These are phyloP conservation scores for Saturnispora besseyi DNA, from an alignment of 805 yeast species.

Conservation along the genomic window DNA sequence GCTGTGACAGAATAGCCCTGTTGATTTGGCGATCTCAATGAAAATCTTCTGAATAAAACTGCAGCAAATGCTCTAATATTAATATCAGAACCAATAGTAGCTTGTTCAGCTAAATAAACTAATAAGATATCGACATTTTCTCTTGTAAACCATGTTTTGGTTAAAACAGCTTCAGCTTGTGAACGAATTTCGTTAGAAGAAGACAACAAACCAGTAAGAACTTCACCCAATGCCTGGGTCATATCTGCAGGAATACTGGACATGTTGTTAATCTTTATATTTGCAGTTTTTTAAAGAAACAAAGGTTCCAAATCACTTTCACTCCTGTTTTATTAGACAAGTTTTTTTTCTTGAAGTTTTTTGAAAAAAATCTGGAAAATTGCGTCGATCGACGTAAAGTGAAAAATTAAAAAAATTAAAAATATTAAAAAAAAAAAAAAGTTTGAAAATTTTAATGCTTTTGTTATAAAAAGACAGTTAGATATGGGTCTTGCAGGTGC, in stretches of 20 bases:
- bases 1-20: slow-evolving; percentile 55
- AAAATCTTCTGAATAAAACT: slow-evolving; percentile 80
- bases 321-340: background rate
- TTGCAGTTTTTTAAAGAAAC: background rate
- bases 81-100: slow-evolving; percentile 53
- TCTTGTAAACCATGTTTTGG: slow-evolving; percentile 64
- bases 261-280: slow-evolving; percentile 20
- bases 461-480: background rate
- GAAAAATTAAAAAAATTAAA: background rate
- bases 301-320: too few relatives aligned
- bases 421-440: background rate
- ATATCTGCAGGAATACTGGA: slow-evolving; percentile 53
- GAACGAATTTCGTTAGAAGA: slow-evolving; percentile 69
- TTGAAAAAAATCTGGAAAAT: background rate
- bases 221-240: slow-evolving; percentile 41
- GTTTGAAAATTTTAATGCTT: background rate
- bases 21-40: slow-evolving; percentile 67
- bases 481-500: slow-evolving; percentile 77
- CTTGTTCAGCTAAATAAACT: slow-evolving; percentile 72
- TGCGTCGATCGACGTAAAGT: background rate
- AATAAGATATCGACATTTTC: slow-evolving; percentile 63
- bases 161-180: slow-evolving; percentile 63
- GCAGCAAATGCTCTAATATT: slow-evolving; percentile 67
- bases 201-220: slow-evolving; percentile 64
- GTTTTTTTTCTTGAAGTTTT: background rate